Evolutionary conservation across 306 rosid species (phyloP), one percentile per base, ranked within the genome.

Genomic region (Pyrus bretschneideri): DNA sequence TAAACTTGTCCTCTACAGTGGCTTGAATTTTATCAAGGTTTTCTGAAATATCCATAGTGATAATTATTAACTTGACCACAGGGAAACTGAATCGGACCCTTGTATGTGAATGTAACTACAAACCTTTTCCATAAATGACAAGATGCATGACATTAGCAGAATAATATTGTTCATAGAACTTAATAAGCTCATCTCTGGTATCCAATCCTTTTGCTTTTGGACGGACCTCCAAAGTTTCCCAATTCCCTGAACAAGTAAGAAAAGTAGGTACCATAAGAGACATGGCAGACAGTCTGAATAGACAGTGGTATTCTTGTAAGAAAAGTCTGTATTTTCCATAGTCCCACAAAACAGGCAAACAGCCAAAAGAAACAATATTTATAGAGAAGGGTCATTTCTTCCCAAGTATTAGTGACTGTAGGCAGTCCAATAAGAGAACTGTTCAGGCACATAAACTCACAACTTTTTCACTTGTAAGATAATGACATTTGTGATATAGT

Each of bases 141-240:
- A 95, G 88, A 81, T 84, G 87, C 99, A 95, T 95, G 74, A 90
- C 63, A 80, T 89, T 95, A 51, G 99, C 93, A 6, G 99, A 95
- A 86, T 95, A 95, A 75, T 95, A 86, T 79, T 83, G 89, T 51
- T 89, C 82, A 82, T 92, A 89, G 74, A 95, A 92, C 79, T 89
- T 95, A 73, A 90, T 68, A 74, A 95, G 97, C 85, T 95, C 99
- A 2, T 70, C 78, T 82, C 99, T 86, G 70, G 96, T 88, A 82
- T 95, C 96, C 80, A 92, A 12, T 72, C 99, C 99, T 74, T 82
- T 90, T 45, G 86, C 89, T 83, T 89, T 95, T 25, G 99, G 99
- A 79, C 79, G 86, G 82, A 90, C 96, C 81, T 90, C 97, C 97
- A 95, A 85, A 61, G 99, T 95, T 49, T 95, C 97, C 99, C 93